phyloP scores from a whole-genome alignment of 345 rosid species.

The Tarenaya hassleriana region DNA sequence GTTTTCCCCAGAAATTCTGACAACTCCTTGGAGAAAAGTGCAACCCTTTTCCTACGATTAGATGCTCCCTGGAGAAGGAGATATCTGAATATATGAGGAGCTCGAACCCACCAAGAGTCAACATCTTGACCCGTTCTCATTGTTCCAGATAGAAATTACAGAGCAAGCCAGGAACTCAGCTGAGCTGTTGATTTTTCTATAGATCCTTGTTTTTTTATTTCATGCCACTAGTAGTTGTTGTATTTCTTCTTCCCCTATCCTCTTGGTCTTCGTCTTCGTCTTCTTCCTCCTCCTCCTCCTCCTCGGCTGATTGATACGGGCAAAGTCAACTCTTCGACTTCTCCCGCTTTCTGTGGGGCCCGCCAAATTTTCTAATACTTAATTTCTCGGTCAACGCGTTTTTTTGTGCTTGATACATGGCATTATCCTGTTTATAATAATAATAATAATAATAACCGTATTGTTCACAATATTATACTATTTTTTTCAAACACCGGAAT shows the following conservation, averaged over 20 bases:
- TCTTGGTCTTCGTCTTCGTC: not conserved
- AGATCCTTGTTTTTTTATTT: slow-evolving; percentile 5
- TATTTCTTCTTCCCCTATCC: slow-evolving; percentile 4
- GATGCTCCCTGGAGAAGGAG: not conserved
- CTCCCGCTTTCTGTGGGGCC: no score
- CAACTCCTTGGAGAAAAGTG: no score
- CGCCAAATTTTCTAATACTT: no score
- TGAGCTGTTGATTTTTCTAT: not conserved
- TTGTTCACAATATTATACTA: no score
- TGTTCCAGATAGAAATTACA: slow-evolving; percentile 16
- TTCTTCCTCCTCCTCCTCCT: not conserved
- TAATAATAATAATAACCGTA: no score
- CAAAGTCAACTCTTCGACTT: not conserved
- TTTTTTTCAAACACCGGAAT: no score
- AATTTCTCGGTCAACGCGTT: no score
- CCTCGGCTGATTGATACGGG: slow-evolving; percentile 14
- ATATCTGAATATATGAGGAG: slow-evolving; percentile 15
- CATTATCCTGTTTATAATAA: no score
- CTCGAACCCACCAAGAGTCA: slow-evolving; percentile 14
- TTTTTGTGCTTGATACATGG: no score
- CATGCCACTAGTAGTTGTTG: slow-evolving; percentile 23
- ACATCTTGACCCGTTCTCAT: slow-evolving; percentile 20
- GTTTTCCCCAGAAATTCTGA: no score
- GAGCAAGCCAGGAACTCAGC: not conserved
- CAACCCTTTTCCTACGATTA: not conserved